These are phyloP conservation scores for Boletus pseudopeckii DNA, from an alignment of 768 basidiomycete genomes.

Conservation along the genomic window DNA sequence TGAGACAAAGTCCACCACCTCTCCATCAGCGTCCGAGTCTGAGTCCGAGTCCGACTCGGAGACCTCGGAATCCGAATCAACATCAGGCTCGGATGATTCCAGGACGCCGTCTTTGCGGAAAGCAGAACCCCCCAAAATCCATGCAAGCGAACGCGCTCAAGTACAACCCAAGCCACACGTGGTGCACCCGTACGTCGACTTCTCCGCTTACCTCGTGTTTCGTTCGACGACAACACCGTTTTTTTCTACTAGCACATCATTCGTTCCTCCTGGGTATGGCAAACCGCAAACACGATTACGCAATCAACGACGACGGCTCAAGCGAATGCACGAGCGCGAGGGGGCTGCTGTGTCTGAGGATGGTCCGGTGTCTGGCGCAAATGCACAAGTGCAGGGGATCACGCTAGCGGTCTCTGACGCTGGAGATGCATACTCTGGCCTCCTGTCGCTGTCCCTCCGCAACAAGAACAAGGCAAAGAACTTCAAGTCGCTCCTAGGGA, in stretches of 20 bases:
- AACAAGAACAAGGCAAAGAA: conserved; percentile 77
- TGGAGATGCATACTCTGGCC: conserved; percentile 8
- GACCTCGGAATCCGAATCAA: conserved; percentile 15
- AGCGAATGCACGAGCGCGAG: conserved; percentile 35
- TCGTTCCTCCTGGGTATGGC: conserved; percentile 58
- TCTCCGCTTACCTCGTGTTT: background rate
- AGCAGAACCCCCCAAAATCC: conserved; percentile 12
- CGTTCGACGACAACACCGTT: too few species aligned
- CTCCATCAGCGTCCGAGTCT: conserved; percentile 17
- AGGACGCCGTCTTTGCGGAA: background rate
- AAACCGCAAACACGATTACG: conserved; percentile 55
- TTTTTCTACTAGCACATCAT: conserved; percentile 6
- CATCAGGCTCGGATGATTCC: conserved; percentile 12
- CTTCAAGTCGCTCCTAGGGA: conserved; percentile 52
- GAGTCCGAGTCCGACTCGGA: conserved; percentile 22
- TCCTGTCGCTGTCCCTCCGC: conserved; percentile 48
- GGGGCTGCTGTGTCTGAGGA: conserved; percentile 13
- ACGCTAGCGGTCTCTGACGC: background rate
- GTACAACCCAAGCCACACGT: background rate
- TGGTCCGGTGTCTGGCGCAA: conserved; percentile 37
- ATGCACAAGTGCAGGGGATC: conserved; percentile 18
- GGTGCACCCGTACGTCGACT: conserved; percentile 4
- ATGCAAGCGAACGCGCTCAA: conserved; percentile 7
- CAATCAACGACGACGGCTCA: conserved; percentile 54
- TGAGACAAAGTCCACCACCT: conserved; percentile 20